These are phyloP conservation scores for Exutisphaerella laricina DNA, from an alignment of 2,329 filamentous ascomycete species.

Conservation along the genomic window DNA sequence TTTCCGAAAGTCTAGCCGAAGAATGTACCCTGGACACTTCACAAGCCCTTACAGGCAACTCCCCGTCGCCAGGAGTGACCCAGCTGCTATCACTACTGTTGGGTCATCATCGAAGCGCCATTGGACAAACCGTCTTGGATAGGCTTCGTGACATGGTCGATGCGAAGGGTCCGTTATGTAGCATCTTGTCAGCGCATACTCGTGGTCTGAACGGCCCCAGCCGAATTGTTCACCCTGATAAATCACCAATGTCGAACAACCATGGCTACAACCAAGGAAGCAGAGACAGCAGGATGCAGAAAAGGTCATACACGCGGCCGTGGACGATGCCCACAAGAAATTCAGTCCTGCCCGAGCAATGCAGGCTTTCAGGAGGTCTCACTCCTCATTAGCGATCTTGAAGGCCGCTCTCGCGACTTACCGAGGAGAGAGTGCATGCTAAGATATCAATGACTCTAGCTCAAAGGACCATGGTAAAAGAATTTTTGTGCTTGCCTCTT, in stretches of 20 bases:
- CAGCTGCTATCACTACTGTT: neutral
- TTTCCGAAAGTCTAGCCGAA: too few relatives aligned
- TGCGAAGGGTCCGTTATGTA: neutral
- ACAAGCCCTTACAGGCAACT: too few relatives aligned
- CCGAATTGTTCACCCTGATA: neutral
- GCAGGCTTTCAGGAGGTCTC: neutral
- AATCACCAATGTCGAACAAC: too few relatives aligned
- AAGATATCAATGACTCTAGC: neutral
- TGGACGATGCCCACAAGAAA: neutral
- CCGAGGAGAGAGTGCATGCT: neutral
- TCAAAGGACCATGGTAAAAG: conserved; percentile 10
- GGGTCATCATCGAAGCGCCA: neutral
- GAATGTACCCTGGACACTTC: too few relatives aligned
- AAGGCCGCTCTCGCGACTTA: too few relatives aligned
- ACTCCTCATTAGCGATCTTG: too few relatives aligned
- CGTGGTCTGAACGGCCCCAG: neutral
- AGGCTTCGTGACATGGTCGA: neutral
- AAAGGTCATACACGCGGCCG: neutral
- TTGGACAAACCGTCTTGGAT: neutral
- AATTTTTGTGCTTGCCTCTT: conserved; percentile 20
- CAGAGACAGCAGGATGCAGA: neutral
- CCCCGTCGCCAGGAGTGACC: too few relatives aligned
- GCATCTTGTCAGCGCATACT: neutral
- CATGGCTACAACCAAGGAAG: neutral
- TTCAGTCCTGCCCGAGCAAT: neutral